Base-by-base conservation (phyloP, 2,329 filamentous ascomycete genomes). In the Aspergillus quadricinctus region DNA sequence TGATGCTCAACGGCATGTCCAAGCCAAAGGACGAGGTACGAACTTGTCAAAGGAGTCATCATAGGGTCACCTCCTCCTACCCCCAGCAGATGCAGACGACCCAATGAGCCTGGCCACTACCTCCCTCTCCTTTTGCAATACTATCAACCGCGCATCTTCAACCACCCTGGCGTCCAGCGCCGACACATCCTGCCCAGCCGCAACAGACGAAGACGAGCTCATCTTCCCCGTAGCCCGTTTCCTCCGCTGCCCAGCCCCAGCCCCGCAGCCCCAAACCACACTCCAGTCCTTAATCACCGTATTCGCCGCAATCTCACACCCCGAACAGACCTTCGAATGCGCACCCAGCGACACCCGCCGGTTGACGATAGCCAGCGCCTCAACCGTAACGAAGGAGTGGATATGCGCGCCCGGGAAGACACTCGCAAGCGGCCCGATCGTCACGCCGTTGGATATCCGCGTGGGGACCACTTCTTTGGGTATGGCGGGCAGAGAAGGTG, bases 291-390 rank as follows among this genome's bases (percentile, higher is more conserved):
- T 82, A 0, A 92, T 67, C 10, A 77, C 73, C 31, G 84, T 82
- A 0, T 82, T 81, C 9, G 84, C 81, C 0, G 75, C 72, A 45
- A 92, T 76, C 27, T 80, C 77, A 25, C 83, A 86, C 57, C 83
- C 79, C 0, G 88, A 81, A 7, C 88, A 87, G 52, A 92, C 79
- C 23, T 88, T 90, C 65, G 88, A 88, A 68, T 90, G 83, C 80
- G 72, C 63, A n/a, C 74, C 69, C 3, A 76, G 63, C 2, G 62
- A 67, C 10, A 71, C 72, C 11, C 66, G 59, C 9, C 66, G 62
- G 37, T 70, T 61, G 49, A 79, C 59, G 5, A 66, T 65, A 19
- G 72, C 75, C n/a, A 78, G 71, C 7, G 77, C 62, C 27, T 85
- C 85, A 37, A 79, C 64, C 4, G 66, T 62, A 4, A 70, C 70